Evolutionary conservation across 2,329 filamentous ascomycete genomes (phyloP).

Genomic region (Fusarium irregulare): DNA sequence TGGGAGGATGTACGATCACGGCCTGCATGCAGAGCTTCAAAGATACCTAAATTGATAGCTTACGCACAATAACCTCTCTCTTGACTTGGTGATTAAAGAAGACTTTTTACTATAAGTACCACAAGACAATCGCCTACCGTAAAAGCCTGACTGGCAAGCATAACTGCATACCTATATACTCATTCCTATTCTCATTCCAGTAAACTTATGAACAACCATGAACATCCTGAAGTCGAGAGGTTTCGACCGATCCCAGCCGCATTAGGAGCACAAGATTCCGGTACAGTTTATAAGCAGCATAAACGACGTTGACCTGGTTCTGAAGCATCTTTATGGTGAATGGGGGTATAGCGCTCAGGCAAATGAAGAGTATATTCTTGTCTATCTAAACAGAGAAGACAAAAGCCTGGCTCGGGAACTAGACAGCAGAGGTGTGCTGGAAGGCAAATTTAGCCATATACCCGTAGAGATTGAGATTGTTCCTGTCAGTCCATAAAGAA

Average conservation of each 20-base stretch:
- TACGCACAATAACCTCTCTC: not conserved
- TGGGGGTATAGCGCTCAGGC: not conserved
- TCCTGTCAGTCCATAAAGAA: no score
- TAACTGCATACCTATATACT: not conserved
- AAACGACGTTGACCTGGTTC: not conserved
- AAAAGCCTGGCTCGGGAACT: not conserved
- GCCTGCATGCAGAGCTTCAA: not conserved
- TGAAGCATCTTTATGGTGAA: not conserved
- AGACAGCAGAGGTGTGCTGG: not conserved
- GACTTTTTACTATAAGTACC: not conserved
- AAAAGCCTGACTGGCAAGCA: not conserved
- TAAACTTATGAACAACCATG: no score
- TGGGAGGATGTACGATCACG: not conserved
- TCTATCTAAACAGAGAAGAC: not conserved
- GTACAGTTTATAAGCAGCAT: not conserved
- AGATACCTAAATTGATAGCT: not conserved
- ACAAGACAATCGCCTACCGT: not conserved
- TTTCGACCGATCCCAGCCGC: no score
- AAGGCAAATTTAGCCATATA: not conserved
- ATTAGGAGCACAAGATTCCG: no score
- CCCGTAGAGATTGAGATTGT: not conserved
- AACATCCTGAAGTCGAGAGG: no score
- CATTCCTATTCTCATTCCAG: not conserved
- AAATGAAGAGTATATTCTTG: not conserved
- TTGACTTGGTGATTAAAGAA: not conserved